Evolutionary conservation across 129 eudicot species (phyloP), one percentile per base, ranked within the genome.

Genomic region (Helianthus tuberosus): DNA sequence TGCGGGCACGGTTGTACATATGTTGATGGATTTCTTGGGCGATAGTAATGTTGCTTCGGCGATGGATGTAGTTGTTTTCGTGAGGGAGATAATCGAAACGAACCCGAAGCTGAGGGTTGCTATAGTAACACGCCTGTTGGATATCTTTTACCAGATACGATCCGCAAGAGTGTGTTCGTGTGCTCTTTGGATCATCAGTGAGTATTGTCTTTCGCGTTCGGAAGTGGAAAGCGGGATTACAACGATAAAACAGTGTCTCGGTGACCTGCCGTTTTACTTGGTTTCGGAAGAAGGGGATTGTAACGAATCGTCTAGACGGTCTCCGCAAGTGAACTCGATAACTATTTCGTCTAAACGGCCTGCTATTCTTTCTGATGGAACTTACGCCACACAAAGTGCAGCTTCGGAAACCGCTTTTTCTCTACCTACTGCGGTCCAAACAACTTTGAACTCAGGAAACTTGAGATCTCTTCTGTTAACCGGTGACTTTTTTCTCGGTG

Each of bases 131-230:
- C 79, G 98, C 76, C 80, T 94, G 20, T 76, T 94, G 44, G 98
- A 94, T 82, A 90, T 93, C 23, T 94, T 94, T 75, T 90, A 90
- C 75, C 98, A 94, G 76, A 94, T 94, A 46, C 93, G 97, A 67
- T 89, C 98, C 12, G 96, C 98, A 14, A 79, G 97, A 38, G 98
- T 94, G 46, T 94, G 96, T 69, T 88, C 92, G 5, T 94, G 96
- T 86, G 98, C 98, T 76, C 91, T 94, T 64, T 94, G 98, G 98
- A 94, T 94, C 54, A 82, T 94, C 80, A 96, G 97, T 25, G 98
- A 94, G 87, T 94, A 90, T 64, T 94, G 98, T 68, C 92, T 94
- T 51, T 94, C 98, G 17, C 86, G 90, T 3, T 85, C 97, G 57
- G 98, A 94, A 86, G 98, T 94, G 60, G 98, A 90, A 76, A 94